Evolutionary conservation across 2,329 filamentous ascomycete genomes (phyloP).

Genomic region (Dendryphion nanum): DNA sequence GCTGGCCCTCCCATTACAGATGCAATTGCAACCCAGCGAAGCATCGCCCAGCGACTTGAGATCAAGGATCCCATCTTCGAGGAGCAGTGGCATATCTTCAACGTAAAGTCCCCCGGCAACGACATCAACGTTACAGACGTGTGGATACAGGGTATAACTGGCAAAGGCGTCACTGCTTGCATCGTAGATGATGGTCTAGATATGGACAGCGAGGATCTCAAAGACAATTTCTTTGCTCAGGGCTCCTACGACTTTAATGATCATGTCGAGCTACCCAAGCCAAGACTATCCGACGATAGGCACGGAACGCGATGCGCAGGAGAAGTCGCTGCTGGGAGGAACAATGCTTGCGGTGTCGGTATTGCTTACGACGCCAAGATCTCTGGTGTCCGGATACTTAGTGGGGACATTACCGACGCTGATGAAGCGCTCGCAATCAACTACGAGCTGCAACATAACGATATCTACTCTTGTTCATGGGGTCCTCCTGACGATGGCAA

Average conservation of each 20-base stretch:
- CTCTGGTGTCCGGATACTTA: slow-evolving; percentile 88
- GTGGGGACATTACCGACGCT: slow-evolving; percentile 83
- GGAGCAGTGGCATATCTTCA: slow-evolving; percentile 95
- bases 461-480: slow-evolving; percentile 99
- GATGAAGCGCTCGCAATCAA: slow-evolving; percentile 93
- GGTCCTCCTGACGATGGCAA: slow-evolving; percentile 89
- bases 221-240: slow-evolving; percentile 87
- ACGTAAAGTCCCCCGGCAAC: slow-evolving; percentile 75
- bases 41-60: slow-evolving; percentile 56
- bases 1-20: slow-evolving; percentile 35
- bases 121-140: slow-evolving; percentile 96
- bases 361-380: slow-evolving; percentile 91
- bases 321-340: slow-evolving; percentile 87
- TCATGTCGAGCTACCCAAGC: slow-evolving; percentile 71
- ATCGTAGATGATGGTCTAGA: slow-evolving; percentile 96
- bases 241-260: slow-evolving; percentile 98
- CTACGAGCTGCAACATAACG: slow-evolving; percentile 84
- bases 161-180: slow-evolving; percentile 82
- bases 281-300: slow-evolving; percentile 77
- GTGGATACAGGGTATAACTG: slow-evolving; percentile 88
- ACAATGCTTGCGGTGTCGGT: slow-evolving; percentile 92
- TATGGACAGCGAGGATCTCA: slow-evolving; percentile 90
- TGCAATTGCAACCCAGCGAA: slow-evolving; percentile 48
- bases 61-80: slow-evolving; percentile 89
- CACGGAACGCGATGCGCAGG: slow-evolving; percentile 95